Percentiles rank a stretch among this genome's conserved stretches.
phyloP scores from a whole-genome alignment of 345 rosid species.

The Capsella bursapastoris region DNA sequence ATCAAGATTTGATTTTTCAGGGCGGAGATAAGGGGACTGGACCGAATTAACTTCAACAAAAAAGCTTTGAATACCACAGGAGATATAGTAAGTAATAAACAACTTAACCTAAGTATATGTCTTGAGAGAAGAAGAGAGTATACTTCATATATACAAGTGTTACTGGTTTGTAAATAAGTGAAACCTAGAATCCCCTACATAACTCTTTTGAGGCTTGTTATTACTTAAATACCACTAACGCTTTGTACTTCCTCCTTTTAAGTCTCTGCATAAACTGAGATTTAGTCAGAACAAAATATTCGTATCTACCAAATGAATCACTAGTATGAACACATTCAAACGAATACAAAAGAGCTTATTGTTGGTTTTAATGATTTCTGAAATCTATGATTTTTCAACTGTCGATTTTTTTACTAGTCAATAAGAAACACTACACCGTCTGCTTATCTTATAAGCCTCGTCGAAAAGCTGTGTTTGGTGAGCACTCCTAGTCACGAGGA shows the following conservation, averaged over 20 bases:
- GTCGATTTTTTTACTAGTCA: too few relatives aligned
- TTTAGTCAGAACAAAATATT: background rate
- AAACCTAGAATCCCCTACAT: background rate
- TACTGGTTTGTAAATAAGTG: constrained; percentile 24
- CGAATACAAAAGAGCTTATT: background rate
- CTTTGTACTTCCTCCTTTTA: background rate
- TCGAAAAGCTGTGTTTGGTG: background rate
- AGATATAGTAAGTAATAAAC: constrained; percentile 1
- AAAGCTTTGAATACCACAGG: background rate
- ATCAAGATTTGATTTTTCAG: constrained; percentile 26
- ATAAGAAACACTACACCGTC: background rate
- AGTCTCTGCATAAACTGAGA: background rate
- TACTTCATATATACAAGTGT: background rate
- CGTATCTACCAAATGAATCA: background rate
- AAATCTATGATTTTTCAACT: too few relatives aligned
- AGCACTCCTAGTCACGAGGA: background rate
- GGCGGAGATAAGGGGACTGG: constrained; percentile 1
- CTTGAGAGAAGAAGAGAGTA: background rate
- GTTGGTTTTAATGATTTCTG: too few relatives aligned
- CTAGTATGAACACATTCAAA: too few relatives aligned
- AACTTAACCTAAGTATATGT: constrained; percentile 6
- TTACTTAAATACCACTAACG: constrained; percentile 1
- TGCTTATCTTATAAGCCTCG: background rate
- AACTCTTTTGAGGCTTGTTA: constrained; percentile 22
- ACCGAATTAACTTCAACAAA: background rate